phyloP scores from a whole-genome alignment of 2,329 filamentous ascomycete species.

The Nannizzia gypsea region DNA sequence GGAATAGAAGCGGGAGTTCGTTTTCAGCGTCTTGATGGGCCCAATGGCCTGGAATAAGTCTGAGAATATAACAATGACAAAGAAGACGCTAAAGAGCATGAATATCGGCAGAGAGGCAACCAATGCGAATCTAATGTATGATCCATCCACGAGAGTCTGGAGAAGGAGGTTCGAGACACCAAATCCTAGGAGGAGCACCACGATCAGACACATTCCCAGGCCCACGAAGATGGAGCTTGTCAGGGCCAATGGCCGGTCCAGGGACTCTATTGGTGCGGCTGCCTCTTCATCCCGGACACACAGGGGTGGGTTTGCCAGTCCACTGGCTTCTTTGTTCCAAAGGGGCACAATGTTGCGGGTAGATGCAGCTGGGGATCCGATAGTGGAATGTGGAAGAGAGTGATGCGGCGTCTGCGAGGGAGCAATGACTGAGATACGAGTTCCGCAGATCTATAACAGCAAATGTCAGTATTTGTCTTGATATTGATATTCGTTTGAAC shows the following conservation, averaged over 20 bases:
- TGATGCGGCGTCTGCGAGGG: constrained; percentile 1
- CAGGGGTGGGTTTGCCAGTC: not conserved
- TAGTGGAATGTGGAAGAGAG: constrained; percentile 12
- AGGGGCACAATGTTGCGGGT: constrained; percentile 17
- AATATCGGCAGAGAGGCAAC: constrained; percentile 28
- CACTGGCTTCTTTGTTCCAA: constrained; percentile 18
- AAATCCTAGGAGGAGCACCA: constrained; percentile 31
- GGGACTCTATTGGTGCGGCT: constrained; percentile 26
- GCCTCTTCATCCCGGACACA: constrained; percentile 14
- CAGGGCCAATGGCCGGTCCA: constrained; percentile 31
- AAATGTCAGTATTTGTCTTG: not conserved
- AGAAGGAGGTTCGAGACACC: constrained; percentile 29
- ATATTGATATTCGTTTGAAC: not conserved
- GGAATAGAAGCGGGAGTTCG: constrained; percentile 39
- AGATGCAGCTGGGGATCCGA: constrained; percentile 13
- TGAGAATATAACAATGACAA: constrained; percentile 38
- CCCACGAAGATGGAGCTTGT: constrained; percentile 32
- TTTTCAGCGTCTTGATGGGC: constrained; percentile 35
- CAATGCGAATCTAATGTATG: constrained; percentile 20
- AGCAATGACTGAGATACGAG: constrained; percentile 12
- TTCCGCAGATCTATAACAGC: constrained; percentile 15
- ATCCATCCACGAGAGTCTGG: constrained; percentile 30
- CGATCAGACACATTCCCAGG: constrained; percentile 27
- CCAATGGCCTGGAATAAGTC: constrained; percentile 43
- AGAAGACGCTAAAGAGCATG: constrained; percentile 35